Percentiles rank a stretch among this genome's conserved stretches.
These are phyloP conservation scores for Saussurea involucrata DNA, from an alignment of 129 eudicot genomes.

Conservation along the genomic window DNA sequence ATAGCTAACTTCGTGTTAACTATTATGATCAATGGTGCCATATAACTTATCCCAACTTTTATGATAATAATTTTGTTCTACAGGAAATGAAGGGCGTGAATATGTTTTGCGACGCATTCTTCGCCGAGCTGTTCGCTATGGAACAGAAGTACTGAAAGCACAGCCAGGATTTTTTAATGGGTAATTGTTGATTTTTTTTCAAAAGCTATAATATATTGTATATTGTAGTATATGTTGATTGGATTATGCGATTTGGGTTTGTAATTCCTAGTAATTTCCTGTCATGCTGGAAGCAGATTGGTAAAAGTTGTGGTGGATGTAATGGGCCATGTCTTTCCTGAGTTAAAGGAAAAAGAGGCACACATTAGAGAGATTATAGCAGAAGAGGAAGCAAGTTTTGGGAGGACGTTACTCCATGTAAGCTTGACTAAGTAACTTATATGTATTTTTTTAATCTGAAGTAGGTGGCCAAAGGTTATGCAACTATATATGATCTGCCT, in stretches of 20 bases:
- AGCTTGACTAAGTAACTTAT: slow-evolving; percentile 19
- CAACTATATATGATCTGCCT: neutral
- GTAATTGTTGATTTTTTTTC: slow-evolving; percentile 44
- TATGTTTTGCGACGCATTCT: slow-evolving; percentile 95
- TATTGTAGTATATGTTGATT: slow-evolving; percentile 1
- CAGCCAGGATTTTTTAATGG: slow-evolving; percentile 82
- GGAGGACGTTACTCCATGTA: slow-evolving; percentile 85
- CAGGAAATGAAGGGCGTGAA: slow-evolving; percentile 98
- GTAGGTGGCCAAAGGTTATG: neutral
- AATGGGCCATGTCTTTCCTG: slow-evolving; percentile 91
- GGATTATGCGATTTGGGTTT: neutral
- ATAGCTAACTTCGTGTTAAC: neutral
- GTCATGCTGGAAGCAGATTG: slow-evolving; percentile 41
- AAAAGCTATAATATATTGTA: neutral
- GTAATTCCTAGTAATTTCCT: neutral
- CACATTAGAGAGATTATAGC: slow-evolving; percentile 76
- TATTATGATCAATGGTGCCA: neutral
- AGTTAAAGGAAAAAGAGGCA: slow-evolving; percentile 57
- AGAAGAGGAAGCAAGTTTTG: slow-evolving; percentile 88
- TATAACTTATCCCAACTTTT: neutral
- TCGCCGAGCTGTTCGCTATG: slow-evolving; percentile 97
- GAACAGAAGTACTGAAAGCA: slow-evolving; percentile 89
- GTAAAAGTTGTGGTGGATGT: slow-evolving; percentile 77
- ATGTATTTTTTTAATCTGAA: neutral
- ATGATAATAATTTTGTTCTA: slow-evolving; percentile 9